phyloP scores from a whole-genome alignment of 2,329 filamentous ascomycete genomes.

The Pseudogymnoascus sp. region DNA sequence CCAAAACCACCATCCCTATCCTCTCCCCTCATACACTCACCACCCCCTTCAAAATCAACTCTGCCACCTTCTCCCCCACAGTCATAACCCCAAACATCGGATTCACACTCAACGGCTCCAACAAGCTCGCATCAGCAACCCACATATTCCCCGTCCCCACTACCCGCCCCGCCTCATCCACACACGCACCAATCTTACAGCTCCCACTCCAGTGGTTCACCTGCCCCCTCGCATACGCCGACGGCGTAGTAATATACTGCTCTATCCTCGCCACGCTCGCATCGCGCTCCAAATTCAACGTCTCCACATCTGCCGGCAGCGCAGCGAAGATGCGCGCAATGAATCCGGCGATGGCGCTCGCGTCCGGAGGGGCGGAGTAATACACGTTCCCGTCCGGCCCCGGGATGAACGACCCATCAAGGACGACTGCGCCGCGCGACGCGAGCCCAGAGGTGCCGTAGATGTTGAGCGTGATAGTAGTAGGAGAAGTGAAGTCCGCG shows the following conservation, averaged over 20 bases:
- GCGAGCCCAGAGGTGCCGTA: slow-evolving; percentile 48
- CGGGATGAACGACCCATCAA: slow-evolving; percentile 37
- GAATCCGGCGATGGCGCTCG: slow-evolving; percentile 40
- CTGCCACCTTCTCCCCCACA: slow-evolving; percentile 42
- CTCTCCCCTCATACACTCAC: background rate
- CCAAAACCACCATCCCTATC: background rate
- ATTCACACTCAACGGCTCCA: slow-evolving; percentile 44
- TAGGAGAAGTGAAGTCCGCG: slow-evolving; percentile 31
- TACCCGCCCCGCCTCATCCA: slow-evolving; percentile 39
- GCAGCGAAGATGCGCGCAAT: slow-evolving; percentile 42
- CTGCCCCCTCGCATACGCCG: slow-evolving; percentile 39
- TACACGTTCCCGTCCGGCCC: slow-evolving; percentile 36
- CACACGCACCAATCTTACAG: slow-evolving; percentile 42
- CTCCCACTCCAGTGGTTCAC: slow-evolving; percentile 48
- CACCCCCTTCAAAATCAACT: slow-evolving; percentile 34
- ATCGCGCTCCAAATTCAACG: slow-evolving; percentile 39
- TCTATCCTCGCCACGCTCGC: slow-evolving; percentile 40
- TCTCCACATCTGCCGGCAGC: slow-evolving; percentile 35
- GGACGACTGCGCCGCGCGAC: slow-evolving; percentile 39
- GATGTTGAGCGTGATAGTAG: slow-evolving; percentile 47
- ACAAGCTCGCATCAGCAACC: slow-evolving; percentile 43
- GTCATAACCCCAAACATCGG: slow-evolving; percentile 48
- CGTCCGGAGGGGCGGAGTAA: slow-evolving; percentile 40
- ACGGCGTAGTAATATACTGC: slow-evolving; percentile 41
- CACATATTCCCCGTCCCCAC: slow-evolving; percentile 42